Evolutionary conservation across 1,284 basidiomycete genomes (phyloP), one percentile per base, ranked within the genome.

Genomic region (Polyporus tsugae): DNA sequence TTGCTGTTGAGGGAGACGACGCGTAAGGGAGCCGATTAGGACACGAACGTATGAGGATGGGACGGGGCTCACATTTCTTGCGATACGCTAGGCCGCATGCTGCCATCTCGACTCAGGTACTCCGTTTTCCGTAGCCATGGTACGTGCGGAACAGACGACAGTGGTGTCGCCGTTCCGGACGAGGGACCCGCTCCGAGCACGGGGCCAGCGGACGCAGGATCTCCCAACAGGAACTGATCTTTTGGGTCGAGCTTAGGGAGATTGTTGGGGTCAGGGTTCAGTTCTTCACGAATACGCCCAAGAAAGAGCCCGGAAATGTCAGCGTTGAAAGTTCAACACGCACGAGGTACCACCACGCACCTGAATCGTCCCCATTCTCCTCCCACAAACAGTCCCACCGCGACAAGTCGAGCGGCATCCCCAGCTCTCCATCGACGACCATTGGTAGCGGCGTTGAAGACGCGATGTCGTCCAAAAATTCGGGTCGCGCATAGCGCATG

Each of bases 341-440:
- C 46, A 38, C 38, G 17, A 19, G 33, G 22, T 29, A 35, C 55
- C n/a, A 61, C 29, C 38, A 80, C 87, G 72, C 67, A 92, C 94
- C 84, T 65, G 87, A 85, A 78, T 93, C 90, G 75, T 91, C 86
- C 11, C 84, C 90, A 59, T 86, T 86, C 58, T 94, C 92, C 64
- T 93, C 91, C 94, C 95, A 95, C 22, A 95, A 81, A 42, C 89
- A 92, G 60, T 93, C 91, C 85, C 90, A 96, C 69, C 87, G 86
- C 29, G 93, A 91, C 60, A 97, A 80, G 77, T 98, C 94, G 29
- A 98, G 81, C 0, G 96, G 95, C 95, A 98, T 97, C 1, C 96
- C 96, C 76, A 92, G 92, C 78, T 98, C 96, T 1, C 94, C 93
- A 75, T 98, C 96, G 1, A 97, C 91, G 69, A 98, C 91, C 94